Evolutionary conservation across 2,329 filamentous ascomycete genomes (phyloP).

Genomic region (Zalaria sp.): DNA sequence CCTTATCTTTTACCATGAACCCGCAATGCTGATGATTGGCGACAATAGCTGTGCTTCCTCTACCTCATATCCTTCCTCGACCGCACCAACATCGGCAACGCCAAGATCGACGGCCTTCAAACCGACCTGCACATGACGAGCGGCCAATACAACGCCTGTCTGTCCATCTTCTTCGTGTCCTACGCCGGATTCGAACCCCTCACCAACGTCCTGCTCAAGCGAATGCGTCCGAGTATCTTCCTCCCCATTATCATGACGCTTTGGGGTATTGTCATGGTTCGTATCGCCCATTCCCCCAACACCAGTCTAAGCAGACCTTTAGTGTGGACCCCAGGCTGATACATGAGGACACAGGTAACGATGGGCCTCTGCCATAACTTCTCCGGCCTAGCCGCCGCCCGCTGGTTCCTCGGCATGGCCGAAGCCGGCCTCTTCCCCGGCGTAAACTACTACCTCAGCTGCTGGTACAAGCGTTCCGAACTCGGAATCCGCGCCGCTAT

Average conservation of each 20-base stretch:
- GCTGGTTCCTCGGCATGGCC: constrained; percentile 17
- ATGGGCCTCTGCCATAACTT: constrained; percentile 12
- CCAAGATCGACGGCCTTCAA: constrained; percentile 42
- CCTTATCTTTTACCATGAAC: background rate
- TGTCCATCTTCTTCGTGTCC: constrained; percentile 78
- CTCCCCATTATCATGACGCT: constrained; percentile 60
- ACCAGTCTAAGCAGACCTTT: too few relatives aligned
- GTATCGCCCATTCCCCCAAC: constrained; percentile 36
- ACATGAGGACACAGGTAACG: background rate
- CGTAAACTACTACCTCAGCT: constrained; percentile 67
- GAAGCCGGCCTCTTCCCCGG: constrained; percentile 43
- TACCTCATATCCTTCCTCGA: constrained; percentile 61
- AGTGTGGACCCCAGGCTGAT: too few relatives aligned
- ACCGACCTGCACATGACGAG: constrained; percentile 48
- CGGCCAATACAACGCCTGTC: constrained; percentile 55
- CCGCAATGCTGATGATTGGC: background rate
- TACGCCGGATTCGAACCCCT: constrained; percentile 68
- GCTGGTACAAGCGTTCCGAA: constrained; percentile 71
- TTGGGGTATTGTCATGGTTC: constrained; percentile 56
- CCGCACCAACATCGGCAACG: constrained; percentile 67
- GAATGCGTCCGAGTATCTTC: constrained; percentile 61
- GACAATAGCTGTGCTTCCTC: constrained; percentile 46
- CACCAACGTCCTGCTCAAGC: constrained; percentile 70
- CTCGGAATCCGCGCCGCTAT: constrained; percentile 68
- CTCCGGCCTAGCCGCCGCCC: constrained; percentile 13